Evolutionary conservation across 2,329 filamentous ascomycete genomes (phyloP), one percentile per base, ranked within the genome.

Genomic region (Colletotrichum tofieldiae): DNA sequence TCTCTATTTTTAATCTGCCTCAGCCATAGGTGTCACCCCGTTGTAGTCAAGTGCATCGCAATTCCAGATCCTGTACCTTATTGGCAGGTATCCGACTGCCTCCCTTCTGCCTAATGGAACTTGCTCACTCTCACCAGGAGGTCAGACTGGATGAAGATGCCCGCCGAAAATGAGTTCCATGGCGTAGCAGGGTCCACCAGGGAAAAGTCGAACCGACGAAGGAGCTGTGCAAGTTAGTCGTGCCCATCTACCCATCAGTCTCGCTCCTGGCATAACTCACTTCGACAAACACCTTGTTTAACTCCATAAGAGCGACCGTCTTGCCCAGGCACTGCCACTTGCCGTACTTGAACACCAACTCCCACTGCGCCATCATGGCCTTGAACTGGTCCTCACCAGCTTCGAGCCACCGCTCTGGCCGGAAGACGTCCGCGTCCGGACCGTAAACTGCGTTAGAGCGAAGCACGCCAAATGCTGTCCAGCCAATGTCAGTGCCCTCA

Each of bases 361-460:
- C 85, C 61, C 83, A 77, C 1, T 81, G 83, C 47, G 77, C 76
- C 37, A 81, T 78, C 79, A 85, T 86, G 3, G 54, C 58, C 20
- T 78, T 77, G 20, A 79, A 76, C 63, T 79, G 76, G 51, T 80
- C 79, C 1, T 78, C 77, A 1, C 77, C 75, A 14, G 77, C 80
- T 67, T 85, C 80, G 14, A 89, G 74, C 85, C 86, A 89, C 54
- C 87, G 81, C 62, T 86, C 86, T 1, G 87, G 88, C 29, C 82
- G 79, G 75, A 85, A 89, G 0, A 82, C 67, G 43, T 82, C 77
- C 2, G 83, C 82, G 70, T 86, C 84, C 1, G 76, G 69, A 11
- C 85, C 84, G 64, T 81, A 83, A 32, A 82, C 75, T 20, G 73
- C 73, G 67, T 82, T 80, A 58, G 81, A 78, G 41, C 80, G 79